Conservation (phyloP, 495 filamentous ascomycete species). For the Bacidia rubella region DNA sequence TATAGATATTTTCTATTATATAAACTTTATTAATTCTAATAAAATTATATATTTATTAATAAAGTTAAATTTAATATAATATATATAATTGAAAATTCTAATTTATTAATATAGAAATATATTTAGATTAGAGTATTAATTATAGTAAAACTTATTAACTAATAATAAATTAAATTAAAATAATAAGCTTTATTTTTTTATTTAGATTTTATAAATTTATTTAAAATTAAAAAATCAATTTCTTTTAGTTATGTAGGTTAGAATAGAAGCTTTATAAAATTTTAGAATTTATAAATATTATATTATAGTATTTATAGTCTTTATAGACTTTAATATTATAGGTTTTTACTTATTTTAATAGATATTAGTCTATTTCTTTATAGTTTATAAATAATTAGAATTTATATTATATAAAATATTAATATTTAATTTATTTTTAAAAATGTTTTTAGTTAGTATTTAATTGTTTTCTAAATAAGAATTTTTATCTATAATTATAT, state of each 20-base stretch:
- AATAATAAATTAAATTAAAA: slow-evolving; percentile 4
- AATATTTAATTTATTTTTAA: neutral
- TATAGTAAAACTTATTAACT: slow-evolving; percentile 1
- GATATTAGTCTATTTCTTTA: too few relatives aligned
- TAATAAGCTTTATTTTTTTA: neutral
- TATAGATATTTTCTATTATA: neutral
- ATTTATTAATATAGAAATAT: neutral
- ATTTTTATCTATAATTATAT: too few relatives aligned
- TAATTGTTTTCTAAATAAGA: too few relatives aligned
- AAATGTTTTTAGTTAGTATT: too few relatives aligned
- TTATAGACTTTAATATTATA: neutral
- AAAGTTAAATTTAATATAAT: slow-evolving; percentile 3
- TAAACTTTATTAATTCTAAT: neutral
- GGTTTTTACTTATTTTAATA: too few relatives aligned
- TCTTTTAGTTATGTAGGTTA: too few relatives aligned
- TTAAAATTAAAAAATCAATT: too few relatives aligned
- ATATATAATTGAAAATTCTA: neutral
- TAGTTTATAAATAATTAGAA: too few relatives aligned
- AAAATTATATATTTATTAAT: neutral
- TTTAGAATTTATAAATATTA: neutral
- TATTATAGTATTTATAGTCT: neutral
- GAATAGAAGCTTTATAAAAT: neutral
- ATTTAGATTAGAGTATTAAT: neutral
- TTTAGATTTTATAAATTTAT: neutral
- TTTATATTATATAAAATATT: too few relatives aligned